Percentiles rank a stretch among this genome's conserved stretches.
Evolutionary conservation across 108 stramenopile species (phyloP).

Genomic region (Skeletonema potamos): DNA sequence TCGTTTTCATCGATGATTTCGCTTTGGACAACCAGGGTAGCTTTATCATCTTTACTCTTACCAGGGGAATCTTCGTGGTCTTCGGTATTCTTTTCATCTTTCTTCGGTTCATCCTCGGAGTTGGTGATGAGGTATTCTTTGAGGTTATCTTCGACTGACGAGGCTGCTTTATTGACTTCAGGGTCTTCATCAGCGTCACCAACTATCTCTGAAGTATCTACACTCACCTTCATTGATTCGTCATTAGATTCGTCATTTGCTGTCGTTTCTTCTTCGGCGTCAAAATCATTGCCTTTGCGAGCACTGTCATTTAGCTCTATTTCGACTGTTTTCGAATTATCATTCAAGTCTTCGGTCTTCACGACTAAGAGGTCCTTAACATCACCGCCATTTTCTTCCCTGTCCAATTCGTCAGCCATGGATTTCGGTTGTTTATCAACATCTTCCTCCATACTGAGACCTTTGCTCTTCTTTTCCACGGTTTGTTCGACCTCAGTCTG

Average conservation of each 20-base stretch:
- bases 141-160: background rate
- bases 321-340: background rate
- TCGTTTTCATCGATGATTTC: background rate
- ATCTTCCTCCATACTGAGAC: background rate
- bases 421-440: background rate
- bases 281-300: background rate
- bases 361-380: background rate
- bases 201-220: background rate
- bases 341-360: background rate
- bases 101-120: slow-evolving; percentile 2
- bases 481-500: background rate
- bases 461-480: background rate
- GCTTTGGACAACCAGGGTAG: background rate
- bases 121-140: background rate
- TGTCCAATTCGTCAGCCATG: background rate
- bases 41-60: background rate
- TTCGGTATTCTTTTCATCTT: slow-evolving; percentile 4
- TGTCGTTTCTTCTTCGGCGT: background rate
- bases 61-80: background rate
- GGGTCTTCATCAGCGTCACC: background rate
- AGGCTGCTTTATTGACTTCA: background rate
- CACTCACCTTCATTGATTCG: background rate
- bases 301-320: background rate
- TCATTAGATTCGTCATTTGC: background rate
- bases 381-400: background rate